These are phyloP conservation scores for Ogataea nakhonphanomensis DNA, from an alignment of 805 yeast species.

Conservation along the genomic window DNA sequence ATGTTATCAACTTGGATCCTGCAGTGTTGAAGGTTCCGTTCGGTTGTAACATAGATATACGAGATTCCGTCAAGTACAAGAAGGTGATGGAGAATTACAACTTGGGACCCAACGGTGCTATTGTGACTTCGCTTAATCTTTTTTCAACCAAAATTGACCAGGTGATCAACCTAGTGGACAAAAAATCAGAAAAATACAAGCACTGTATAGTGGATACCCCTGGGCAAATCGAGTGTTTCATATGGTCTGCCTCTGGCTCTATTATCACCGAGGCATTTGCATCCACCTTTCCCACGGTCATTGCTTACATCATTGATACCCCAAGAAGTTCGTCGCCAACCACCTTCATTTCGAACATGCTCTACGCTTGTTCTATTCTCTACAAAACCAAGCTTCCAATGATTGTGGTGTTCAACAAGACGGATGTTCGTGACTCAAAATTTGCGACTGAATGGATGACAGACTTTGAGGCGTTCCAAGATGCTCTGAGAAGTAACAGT, in stretches of 20 bases:
- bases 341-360: slow-evolving; percentile 97
- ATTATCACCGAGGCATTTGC: slow-evolving; percentile 97
- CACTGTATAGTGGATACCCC: slow-evolving; percentile 94
- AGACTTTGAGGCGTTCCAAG: slow-evolving; percentile 90
- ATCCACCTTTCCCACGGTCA: slow-evolving; percentile 89
- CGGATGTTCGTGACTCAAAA: slow-evolving; percentile 79
- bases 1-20: slow-evolving; percentile 92
- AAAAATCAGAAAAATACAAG: slow-evolving; percentile 54
- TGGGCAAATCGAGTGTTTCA: slow-evolving; percentile 97
- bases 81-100: slow-evolving; percentile 96
- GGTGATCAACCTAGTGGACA: slow-evolving; percentile 80
- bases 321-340: slow-evolving; percentile 94
- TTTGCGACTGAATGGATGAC: slow-evolving; percentile 97
- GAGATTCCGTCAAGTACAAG: slow-evolving; percentile 93
- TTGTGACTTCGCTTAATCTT: slow-evolving; percentile 88
- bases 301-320: slow-evolving; percentile 95
- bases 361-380: slow-evolving; percentile 94
- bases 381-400: slow-evolving; percentile 96
- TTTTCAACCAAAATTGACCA: slow-evolving; percentile 96
- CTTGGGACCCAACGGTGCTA: slow-evolving; percentile 97
- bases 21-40: slow-evolving; percentile 94
- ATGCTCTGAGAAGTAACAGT: slow-evolving; percentile 63
- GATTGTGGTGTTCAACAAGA: slow-evolving; percentile 94
- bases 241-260: slow-evolving; percentile 97
- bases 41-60: slow-evolving; percentile 89